Conservation (phyloP, 2,329 filamentous ascomycete genomes). For the Alternaria postmessia region DNA sequence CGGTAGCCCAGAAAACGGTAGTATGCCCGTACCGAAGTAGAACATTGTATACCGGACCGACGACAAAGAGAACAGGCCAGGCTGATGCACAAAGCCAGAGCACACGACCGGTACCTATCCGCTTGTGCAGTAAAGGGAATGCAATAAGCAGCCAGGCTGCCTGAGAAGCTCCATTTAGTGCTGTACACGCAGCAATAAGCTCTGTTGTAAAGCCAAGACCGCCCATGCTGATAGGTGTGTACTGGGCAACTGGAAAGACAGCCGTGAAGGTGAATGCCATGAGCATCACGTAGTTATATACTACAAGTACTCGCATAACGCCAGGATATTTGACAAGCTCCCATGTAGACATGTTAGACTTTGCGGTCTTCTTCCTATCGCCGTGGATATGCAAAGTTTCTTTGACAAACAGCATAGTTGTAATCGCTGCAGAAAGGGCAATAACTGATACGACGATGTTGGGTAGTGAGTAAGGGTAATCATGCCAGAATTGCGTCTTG, state of each 20-base stretch:
- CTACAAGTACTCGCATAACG: slow-evolving; percentile 70
- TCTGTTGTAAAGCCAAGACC: slow-evolving; percentile 70
- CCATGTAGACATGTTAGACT: slow-evolving; percentile 56
- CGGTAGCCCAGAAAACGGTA: slow-evolving; percentile 66
- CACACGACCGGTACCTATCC: slow-evolving; percentile 71
- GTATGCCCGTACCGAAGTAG: slow-evolving; percentile 60
- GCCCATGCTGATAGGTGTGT: slow-evolving; percentile 67
- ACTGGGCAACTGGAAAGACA: slow-evolving; percentile 73
- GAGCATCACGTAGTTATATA: slow-evolving; percentile 72
- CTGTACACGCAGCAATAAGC: slow-evolving; percentile 73
- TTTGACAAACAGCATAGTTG: slow-evolving; percentile 65
- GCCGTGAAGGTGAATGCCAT: slow-evolving; percentile 77
- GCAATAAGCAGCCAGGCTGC: slow-evolving; percentile 74
- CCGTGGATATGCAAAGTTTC: slow-evolving; percentile 57
- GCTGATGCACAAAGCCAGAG: slow-evolving; percentile 64
- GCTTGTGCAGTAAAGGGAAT: slow-evolving; percentile 73
- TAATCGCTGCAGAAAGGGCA: slow-evolving; percentile 62
- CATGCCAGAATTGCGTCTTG: slow-evolving; percentile 64
- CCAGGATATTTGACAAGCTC: slow-evolving; percentile 69
- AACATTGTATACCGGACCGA: slow-evolving; percentile 63
- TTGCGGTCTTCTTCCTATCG: slow-evolving; percentile 25
- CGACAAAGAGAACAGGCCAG: slow-evolving; percentile 71
- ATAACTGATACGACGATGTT: slow-evolving; percentile 66
- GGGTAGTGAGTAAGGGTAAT: slow-evolving; percentile 72
- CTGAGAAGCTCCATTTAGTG: slow-evolving; percentile 70